Base-by-base conservation (phyloP, 257 asterid species). In the Cordia subcordata region DNA sequence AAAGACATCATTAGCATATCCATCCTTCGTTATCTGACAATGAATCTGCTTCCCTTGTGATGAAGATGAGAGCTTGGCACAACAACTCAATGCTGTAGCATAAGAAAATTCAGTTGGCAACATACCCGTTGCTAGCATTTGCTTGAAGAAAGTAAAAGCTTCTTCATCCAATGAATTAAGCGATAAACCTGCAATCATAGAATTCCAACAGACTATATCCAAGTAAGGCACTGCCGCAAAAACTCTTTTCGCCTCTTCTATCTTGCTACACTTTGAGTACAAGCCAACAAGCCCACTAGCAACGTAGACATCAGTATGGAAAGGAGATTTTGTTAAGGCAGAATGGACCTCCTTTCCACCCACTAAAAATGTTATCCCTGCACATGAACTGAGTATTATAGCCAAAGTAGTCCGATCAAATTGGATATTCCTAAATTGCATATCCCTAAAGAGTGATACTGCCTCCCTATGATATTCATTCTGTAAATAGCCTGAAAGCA, bases 341-440 rank as follows among this genome's bases (percentile, higher is more conserved):
- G 80, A 83, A 74, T 86, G 95, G 64, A 76, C 66, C 70, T 84
- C 89, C 77, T 68, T 81, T 65, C 90, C 93, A 66, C 82, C 77
- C 63, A 74, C 80, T 73, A 83, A 70, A 70, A 77, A 69, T 17
- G 77, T 83, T 62, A 76, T 58, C 32, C 57, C 77, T 5, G 90
- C 82, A 40, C 87, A 84, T 64, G 83, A 81, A 74, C 84, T 78
- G 67, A 84, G 75, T 62, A 80, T 57, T 16, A 81, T 61, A 58
- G 95, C 90, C 61, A 79, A 76, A 53, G 95, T 76, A 15, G 86
- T 84, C 35, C 90, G 79, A 75, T 86, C 84, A 53, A 75, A 82
- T 56, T 63, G 66, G 61, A 74, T 74, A 35, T 65, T 80, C 67
- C 65, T 63, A 33, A 75, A 77, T 73, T 83, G 91, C 91, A 86